Evolutionary conservation across 441 rosid species (phyloP).

Genomic region (Gossypium schwendimanii): DNA sequence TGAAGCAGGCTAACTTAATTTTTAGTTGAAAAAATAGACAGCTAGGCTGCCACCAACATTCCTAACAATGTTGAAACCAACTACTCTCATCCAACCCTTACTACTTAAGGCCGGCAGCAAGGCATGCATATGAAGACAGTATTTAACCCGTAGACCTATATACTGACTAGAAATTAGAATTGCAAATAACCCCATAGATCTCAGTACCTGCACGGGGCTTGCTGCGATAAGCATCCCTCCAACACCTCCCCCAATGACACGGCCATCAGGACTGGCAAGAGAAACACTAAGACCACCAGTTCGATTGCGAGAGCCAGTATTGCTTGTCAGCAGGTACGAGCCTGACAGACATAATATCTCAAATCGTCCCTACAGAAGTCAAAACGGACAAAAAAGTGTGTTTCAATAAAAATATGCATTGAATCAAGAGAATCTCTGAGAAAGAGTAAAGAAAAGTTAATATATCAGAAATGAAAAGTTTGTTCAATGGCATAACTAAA

Average conservation of each 20-base stretch:
- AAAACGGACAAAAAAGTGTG: neutral
- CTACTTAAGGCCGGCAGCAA: neutral
- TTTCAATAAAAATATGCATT: neutral
- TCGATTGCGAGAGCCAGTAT: conserved; percentile 46
- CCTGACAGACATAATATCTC: conserved; percentile 82
- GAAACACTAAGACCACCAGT: conserved; percentile 71
- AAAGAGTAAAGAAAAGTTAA: neutral
- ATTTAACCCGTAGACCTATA: neutral
- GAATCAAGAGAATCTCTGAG: neutral
- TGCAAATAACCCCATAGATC: neutral
- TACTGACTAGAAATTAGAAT: neutral
- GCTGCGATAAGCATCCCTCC: conserved; percentile 88
- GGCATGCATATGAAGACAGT: neutral
- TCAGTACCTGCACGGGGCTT: conserved; percentile 65
- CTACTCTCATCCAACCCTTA: neutral
- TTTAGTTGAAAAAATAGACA: neutral
- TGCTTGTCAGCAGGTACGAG: conserved; percentile 53
- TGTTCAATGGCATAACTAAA: neutral
- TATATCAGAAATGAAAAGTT: neutral
- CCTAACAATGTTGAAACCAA: neutral
- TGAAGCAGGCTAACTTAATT: neutral
- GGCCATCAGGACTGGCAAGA: conserved; percentile 90
- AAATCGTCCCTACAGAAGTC: conserved; percentile 59
- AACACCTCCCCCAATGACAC: conserved; percentile 83
- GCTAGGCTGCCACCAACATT: neutral